Evolutionary conservation across 2,329 filamentous ascomycete species (phyloP).

Genomic region (Helicocarpus griseus): DNA sequence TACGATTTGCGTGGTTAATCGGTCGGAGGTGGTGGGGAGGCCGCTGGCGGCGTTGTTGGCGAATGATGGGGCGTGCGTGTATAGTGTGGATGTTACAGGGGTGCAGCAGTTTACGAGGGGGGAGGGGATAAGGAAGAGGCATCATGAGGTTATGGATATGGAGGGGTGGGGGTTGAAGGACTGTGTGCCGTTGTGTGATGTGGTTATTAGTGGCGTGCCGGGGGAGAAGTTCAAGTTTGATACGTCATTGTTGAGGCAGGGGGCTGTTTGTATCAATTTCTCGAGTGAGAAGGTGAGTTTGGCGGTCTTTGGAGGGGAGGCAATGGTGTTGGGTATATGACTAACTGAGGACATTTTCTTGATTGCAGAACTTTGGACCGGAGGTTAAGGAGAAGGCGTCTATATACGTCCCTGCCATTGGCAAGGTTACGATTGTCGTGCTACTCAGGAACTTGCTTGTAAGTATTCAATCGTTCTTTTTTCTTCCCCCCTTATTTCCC

Average conservation of each 20-base stretch:
- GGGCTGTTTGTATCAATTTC: conserved; percentile 98
- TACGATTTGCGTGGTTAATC: conserved; percentile 92
- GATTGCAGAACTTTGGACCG: conserved; percentile 71
- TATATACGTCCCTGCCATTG: conserved; percentile 93
- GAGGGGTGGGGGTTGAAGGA: conserved; percentile 70
- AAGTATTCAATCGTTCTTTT: conserved; percentile 40
- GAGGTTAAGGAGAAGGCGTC: conserved; percentile 88
- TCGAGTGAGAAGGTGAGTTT: conserved; percentile 65
- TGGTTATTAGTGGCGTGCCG: conserved; percentile 89
- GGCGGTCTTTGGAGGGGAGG: background rate
- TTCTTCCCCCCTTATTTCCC: background rate
- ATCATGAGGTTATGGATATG: conserved; percentile 80
- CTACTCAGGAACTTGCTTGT: conserved; percentile 82
- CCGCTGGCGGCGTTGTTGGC: conserved; percentile 86
- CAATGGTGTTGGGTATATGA: background rate
- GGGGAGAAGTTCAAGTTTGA: conserved; percentile 84
- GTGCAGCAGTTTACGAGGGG: conserved; percentile 89
- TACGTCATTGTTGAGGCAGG: conserved; percentile 70
- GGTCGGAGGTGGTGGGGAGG: conserved; percentile 88
- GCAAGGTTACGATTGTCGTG: conserved; percentile 93
- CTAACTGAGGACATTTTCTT: conserved; percentile 6
- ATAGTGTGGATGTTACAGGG: conserved; percentile 85
- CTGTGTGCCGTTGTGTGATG: conserved; percentile 78
- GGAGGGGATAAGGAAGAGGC: conserved; percentile 70
- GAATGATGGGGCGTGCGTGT: conserved; percentile 92